Conservation (phyloP, 2,329 filamentous ascomycete species). For the Venturia pyrina region DNA sequence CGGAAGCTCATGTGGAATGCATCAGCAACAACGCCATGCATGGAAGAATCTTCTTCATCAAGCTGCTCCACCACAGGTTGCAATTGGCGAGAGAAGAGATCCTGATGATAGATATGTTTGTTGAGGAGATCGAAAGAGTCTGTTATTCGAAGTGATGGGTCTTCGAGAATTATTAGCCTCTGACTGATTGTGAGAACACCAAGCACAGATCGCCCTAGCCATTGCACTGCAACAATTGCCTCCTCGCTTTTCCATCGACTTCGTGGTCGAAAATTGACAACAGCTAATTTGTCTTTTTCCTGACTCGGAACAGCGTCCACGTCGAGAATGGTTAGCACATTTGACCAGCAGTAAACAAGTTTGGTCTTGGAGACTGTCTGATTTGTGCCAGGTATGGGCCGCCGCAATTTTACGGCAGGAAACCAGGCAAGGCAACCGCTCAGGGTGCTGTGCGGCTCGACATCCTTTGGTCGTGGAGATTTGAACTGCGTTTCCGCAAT, state of each 20-base stretch:
- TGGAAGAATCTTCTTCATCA: conserved; percentile 74
- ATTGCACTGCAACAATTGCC: conserved; percentile 91
- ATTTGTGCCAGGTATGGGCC: conserved; percentile 54
- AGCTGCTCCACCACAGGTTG: conserved; percentile 76
- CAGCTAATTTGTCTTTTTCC: conserved; percentile 67
- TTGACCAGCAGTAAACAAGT: conserved; percentile 96
- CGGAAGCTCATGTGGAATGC: conserved; percentile 98
- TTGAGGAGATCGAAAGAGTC: conserved; percentile 88
- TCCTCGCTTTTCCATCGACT: conserved; percentile 91
- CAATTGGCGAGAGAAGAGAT: conserved; percentile 82
- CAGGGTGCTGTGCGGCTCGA: conserved; percentile 80
- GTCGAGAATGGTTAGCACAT: conserved; percentile 87
- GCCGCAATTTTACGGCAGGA: conserved; percentile 85
- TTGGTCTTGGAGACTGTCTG: conserved; percentile 71
- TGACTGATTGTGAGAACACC: conserved; percentile 91
- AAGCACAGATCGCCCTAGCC: conserved; percentile 88
- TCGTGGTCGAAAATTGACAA: conserved; percentile 68
- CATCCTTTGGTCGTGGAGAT: conserved; percentile 78
- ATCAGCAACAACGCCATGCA: conserved; percentile 95
- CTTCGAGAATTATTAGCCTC: conserved; percentile 83
- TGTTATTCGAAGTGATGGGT: conserved; percentile 78
- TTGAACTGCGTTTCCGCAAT: conserved; percentile 96
- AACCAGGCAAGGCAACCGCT: conserved; percentile 96
- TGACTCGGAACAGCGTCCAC: conserved; percentile 60
- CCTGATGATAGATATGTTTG: conserved; percentile 84